Evolutionary conservation across 768 basidiomycete species (phyloP), one percentile per base, ranked within the genome.

Genomic region (Kwoniella mangroviensis): DNA sequence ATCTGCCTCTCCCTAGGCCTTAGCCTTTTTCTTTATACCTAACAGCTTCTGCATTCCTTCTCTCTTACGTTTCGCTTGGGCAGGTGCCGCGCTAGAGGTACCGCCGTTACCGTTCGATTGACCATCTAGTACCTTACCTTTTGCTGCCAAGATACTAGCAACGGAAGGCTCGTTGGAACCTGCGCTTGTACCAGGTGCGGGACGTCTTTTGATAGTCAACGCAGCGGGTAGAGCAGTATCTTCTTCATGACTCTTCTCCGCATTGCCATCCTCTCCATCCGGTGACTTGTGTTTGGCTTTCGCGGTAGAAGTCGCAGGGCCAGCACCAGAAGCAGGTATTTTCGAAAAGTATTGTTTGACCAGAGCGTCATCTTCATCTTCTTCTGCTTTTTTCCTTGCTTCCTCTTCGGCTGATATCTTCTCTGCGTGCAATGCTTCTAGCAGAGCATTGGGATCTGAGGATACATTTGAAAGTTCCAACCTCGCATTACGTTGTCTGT

Each of bases 341-440:
- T 91, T 92, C 55, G 92, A 87, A 81, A 99, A 99, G 22, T 93
- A 90, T 75, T 91, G 88, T 73, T 89, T 86, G n/a, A 98, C 92
- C 24, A 93, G 84, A 79, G 87, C 89, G 84, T 99, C 96, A 77
- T 98, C 96, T 82, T 96, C 94, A 70, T 94, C 93, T 73, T 95
- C 92, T 67, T 92, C 87, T 53, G 86, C 85, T 81, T 86, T 72
- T 56, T 71, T 88, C 80, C 86, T 86, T 77, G 89, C 88, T 51
- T 87, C 86, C 60, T 92, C 92, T 81, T 91, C 92, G 73, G 90
- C 90, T 51, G 76, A 72, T 55, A 74, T 73, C 59, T 88, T 88
- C 82, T 93, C 90, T 2, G 73, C 76, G 65, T 82, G 76, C 54
- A 78, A 58, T 2, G 75, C 69, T 22, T 68, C 70, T 5, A 82